Base-by-base conservation (phyloP, 768 basidiomycete genomes). In the Collybia sordida region DNA sequence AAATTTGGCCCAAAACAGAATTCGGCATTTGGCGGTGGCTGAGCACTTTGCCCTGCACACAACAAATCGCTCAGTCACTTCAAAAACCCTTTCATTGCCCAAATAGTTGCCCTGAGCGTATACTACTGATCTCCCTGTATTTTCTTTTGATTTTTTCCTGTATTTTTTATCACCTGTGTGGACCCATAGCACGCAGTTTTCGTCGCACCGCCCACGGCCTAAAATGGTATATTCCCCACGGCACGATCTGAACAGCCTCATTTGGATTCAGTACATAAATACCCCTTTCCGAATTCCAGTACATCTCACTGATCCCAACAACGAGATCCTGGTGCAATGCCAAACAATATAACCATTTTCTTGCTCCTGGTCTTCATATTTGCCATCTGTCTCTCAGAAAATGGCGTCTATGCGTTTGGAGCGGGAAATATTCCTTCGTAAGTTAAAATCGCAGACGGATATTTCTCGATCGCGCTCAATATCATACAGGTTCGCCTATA, bases 361-460 rank as follows among this genome's bases (percentile, higher is more conserved):
- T 63, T 82, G 21, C 64, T 85, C 9, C 59, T 78, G 22, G 53
- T 85, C 35, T 69, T 74, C 50, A 62, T 77, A 52, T 80, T 81
- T 50, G 75, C 80, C 9, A 70, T 88, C 52, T 84, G 80, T 62
- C 64, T 86, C 41, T 71, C 81, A 3, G 57, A 62, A 2, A 78
- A 81, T 69, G 78, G 80, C 49, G 85, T 86, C 14, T 75, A 82
- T 60, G 88, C 86, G 5, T 90, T 89, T 54, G 86, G 85, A n/a
- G 86, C 87, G 45, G 92, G 92, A 35, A 93, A 94, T 61, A 93
- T 95, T 59, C 91, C 91, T 31, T 80, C 79, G 75, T 86, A 64
- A 59, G 76, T 65, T 28, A 31, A 25, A 31, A 34, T 24, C 24
- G 45, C 51, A 37, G 42, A 49, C 45, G 54, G 31, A 23, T 34